These are phyloP conservation scores for Nevesoporus exiguus DNA, from an alignment of 768 basidiomycete genomes.

Conservation along the genomic window DNA sequence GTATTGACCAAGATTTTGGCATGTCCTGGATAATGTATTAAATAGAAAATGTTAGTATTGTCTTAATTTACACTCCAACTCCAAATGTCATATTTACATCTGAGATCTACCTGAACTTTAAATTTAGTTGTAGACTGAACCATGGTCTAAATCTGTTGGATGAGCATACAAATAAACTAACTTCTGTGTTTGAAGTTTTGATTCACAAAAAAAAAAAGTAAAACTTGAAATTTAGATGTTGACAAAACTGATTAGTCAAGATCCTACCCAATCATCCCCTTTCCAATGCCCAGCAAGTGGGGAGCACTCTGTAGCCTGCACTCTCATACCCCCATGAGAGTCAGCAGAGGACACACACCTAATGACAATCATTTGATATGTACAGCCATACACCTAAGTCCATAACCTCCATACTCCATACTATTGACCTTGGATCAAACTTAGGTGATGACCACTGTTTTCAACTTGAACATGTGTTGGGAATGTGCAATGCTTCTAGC, in stretches of 20 bases:
- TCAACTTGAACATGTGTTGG: not conserved
- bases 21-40: not conserved
- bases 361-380: too few relatives aligned
- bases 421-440: not conserved
- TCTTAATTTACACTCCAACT: not conserved
- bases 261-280: not conserved
- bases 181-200: not conserved
- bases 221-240: not conserved
- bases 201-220: not conserved
- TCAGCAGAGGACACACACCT: too few relatives aligned
- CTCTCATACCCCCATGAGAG: too few relatives aligned
- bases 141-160: not conserved
- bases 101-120: not conserved
- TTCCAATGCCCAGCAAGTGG: too few relatives aligned
- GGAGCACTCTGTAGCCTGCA: too few relatives aligned
- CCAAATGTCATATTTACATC: not conserved
- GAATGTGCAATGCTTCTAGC: not conserved
- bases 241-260: not conserved
- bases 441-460: not conserved
- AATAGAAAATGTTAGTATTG: not conserved
- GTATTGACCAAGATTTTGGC: not conserved
- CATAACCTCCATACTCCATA: too few relatives aligned
- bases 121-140: not conserved
- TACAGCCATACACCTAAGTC: too few relatives aligned
- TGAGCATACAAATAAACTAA: not conserved